Base-by-base conservation (phyloP, 2,329 filamentous ascomycete genomes). In the Conoideocrella luteorostrata region DNA sequence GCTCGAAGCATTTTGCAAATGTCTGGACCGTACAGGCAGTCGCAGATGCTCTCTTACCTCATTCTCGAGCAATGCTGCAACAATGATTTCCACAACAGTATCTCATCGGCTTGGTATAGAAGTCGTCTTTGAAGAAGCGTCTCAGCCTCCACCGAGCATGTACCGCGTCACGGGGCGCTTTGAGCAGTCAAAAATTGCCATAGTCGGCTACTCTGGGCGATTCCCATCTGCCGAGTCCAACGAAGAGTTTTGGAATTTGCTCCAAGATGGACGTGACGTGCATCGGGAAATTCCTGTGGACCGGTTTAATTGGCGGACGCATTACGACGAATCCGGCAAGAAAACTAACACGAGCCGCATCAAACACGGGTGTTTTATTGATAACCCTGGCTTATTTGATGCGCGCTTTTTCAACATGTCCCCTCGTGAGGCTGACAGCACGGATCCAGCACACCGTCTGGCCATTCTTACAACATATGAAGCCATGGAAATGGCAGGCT, bases 381-480 rank as follows among this genome's bases (percentile, higher is more conserved):
- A 86, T 29, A 72, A 85, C 44, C 82, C 84, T 0, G 82, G 81
- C 45, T 68, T 82, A 18, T 89, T 89, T 54, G 85, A 90, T 55
- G 76, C 82, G 4, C 70, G 76, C 1, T 88, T 90, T 68, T 89
- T 89, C 73, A 85, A 85, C 60, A 87, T 89, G 75, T 88, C 83
- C 33, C 84, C 85, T 4, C 74, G 81, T 50, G 85, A 89, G 62
- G 46, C 84, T n/a, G 74, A 75, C 32, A 80, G 86, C 52, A 84
- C 79, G 2, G 86, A 89, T 58, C 86, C 86, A 1, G 83, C 83
- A 69, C 84, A 87, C 56, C 74, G 86, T 50, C 68, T 89, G 24
- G 80, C 82, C 3, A 65, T 91, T 2, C 73, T 82, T 17, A 87
- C 84, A 2, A 80, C 84, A 0, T 90, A 88, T 53, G 86, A 90